Evolutionary conservation across 2,329 filamentous ascomycete genomes (phyloP).

Genomic region (Phoma sp.): DNA sequence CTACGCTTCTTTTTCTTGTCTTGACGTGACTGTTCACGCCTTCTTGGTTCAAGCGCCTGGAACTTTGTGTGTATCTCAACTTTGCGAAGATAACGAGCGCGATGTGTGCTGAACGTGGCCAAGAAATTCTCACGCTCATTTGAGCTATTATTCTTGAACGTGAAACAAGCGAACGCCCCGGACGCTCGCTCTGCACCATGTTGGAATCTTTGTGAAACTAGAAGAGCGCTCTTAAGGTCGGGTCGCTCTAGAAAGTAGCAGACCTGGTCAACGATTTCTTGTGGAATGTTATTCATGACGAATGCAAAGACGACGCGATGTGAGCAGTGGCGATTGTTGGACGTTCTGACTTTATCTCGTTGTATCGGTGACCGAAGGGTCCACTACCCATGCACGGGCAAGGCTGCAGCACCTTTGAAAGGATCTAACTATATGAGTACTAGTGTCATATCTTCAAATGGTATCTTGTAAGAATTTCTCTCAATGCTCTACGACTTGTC

Average conservation of each 20-base stretch:
- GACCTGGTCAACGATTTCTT: conserved; percentile 10
- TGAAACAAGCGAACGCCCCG: conserved; percentile 3
- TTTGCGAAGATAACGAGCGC: conserved; percentile 1
- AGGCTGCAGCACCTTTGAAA: no score
- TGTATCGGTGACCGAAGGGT: background rate
- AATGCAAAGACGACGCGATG: background rate
- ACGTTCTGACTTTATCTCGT: background rate
- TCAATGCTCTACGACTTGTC: no score
- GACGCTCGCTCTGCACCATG: conserved; percentile 5
- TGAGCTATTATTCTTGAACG: background rate
- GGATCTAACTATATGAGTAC: no score
- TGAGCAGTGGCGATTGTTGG: background rate
- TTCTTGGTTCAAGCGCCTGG: background rate
- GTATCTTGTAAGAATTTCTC: no score
- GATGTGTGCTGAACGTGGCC: background rate
- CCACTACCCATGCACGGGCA: no score
- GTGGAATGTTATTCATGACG: conserved; percentile 10
- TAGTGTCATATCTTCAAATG: no score
- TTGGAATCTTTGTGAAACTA: conserved; percentile 9
- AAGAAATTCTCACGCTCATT: background rate
- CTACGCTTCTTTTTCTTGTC: background rate
- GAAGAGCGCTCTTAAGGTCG: conserved; percentile 2
- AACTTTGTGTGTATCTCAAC: conserved; percentile 7
- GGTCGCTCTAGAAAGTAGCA: background rate
- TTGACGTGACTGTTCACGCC: background rate